Percentiles rank a stretch among this genome's conserved stretches.
Conservation (phyloP, 805 yeast species). For the Debaryomyces hansenii region DNA sequence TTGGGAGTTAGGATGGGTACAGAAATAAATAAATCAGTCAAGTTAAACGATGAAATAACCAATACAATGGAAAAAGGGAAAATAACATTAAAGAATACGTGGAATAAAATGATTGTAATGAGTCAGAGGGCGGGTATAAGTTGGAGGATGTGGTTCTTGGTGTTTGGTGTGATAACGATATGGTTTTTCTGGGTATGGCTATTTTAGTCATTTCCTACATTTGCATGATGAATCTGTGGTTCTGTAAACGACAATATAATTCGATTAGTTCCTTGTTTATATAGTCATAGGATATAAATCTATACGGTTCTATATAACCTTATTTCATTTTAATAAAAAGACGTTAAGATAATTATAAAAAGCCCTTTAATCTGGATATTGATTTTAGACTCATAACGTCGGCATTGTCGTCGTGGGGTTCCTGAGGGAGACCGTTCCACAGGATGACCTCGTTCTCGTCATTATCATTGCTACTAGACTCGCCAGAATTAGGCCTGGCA, state of each 20-base stretch:
- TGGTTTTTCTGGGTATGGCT: slow-evolving; percentile 47
- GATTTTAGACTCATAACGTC: not conserved
- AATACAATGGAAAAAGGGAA: slow-evolving; percentile 40
- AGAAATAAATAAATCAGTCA: slow-evolving; percentile 42
- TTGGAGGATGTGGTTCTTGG: slow-evolving; percentile 45
- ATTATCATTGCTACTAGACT: not conserved
- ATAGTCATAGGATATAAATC: not conserved
- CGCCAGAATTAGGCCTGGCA: not conserved
- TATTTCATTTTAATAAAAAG: not conserved
- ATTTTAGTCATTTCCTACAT: slow-evolving; percentile 11
- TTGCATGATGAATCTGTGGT: not conserved
- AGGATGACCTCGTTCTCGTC: not conserved
- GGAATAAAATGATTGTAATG: slow-evolving; percentile 44
- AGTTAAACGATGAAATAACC: slow-evolving; percentile 42
- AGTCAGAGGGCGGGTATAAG: slow-evolving; percentile 46
- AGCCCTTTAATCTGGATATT: not conserved
- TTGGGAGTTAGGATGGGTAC: slow-evolving; percentile 44
- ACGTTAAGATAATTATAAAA: not conserved
- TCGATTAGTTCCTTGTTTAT: not conserved
- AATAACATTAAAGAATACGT: slow-evolving; percentile 41
- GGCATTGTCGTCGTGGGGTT: not conserved
- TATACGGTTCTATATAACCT: not conserved
- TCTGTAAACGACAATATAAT: not conserved
- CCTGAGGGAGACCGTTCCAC: not conserved
- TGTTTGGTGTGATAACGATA: slow-evolving; percentile 33